A percentile compares a stretch with the other conserved stretches of the same genome.
Evolutionary conservation across 139 green algal genomes (phyloP).

Genomic region (Micractinium sp.): DNA sequence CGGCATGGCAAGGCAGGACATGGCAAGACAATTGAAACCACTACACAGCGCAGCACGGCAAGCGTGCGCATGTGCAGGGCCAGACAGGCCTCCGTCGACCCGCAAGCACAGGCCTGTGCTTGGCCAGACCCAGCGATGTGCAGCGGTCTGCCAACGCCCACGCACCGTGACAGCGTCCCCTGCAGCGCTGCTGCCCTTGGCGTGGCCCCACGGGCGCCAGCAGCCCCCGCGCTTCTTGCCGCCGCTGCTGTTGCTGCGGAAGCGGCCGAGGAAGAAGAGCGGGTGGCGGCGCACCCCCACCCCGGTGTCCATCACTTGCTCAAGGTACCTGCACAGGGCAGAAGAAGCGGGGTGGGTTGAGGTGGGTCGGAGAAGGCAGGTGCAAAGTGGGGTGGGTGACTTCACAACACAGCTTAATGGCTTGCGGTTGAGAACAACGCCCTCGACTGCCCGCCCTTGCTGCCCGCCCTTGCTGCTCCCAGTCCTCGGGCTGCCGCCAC

Average conservation of each 20-base stretch:
- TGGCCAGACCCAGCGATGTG: background rate
- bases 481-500: no score
- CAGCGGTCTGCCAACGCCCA: background rate
- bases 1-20: no score
- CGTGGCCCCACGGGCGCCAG: background rate
- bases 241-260: background rate
- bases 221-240: background rate
- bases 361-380: background rate
- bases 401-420: no score
- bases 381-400: no score
- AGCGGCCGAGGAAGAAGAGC: conserved; percentile 91
- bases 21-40: no score
- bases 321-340: conserved; percentile 61
- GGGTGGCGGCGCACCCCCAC: conserved; percentile 82
- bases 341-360: no score
- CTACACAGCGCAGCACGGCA: no score
- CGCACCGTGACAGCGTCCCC: conserved; percentile 5
- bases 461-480: no score
- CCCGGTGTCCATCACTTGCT: conserved; percentile 76
- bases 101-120: background rate
- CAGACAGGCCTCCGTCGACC: no score
- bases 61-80: no score
- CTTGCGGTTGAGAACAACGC: no score
- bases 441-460: no score
- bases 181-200: background rate